Evolutionary conservation across 768 basidiomycete species (phyloP).

Genomic region (Suillus bovinus): DNA sequence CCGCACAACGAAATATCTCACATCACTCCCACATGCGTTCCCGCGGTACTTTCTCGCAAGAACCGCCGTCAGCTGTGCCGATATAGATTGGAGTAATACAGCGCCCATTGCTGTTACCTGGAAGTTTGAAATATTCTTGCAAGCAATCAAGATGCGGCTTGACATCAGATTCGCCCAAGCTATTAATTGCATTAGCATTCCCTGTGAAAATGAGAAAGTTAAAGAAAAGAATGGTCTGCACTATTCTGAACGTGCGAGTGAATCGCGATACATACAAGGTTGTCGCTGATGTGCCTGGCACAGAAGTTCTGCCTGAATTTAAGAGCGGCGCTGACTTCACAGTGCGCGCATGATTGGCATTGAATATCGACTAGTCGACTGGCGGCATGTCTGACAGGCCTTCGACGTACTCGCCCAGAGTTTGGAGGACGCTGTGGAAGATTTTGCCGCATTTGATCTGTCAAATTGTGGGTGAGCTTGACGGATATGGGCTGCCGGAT

Average conservation of each 20-base stretch:
- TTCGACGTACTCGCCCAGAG: constrained; percentile 50
- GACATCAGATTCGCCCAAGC: neutral
- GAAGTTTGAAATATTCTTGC: neutral
- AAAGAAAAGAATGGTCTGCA: neutral
- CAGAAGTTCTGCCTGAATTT: neutral
- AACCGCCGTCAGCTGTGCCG: too few relatives aligned
- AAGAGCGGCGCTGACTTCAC: neutral
- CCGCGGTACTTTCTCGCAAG: neutral
- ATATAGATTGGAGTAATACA: neutral
- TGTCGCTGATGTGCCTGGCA: neutral
- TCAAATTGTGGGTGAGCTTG: constrained; percentile 76
- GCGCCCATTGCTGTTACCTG: neutral
- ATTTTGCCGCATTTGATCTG: constrained; percentile 95
- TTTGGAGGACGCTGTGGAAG: constrained; percentile 97
- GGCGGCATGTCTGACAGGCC: constrained; percentile 55
- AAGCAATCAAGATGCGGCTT: neutral
- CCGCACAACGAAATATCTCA: neutral
- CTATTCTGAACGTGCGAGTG: neutral
- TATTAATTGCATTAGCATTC: too few relatives aligned
- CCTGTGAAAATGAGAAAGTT: neutral
- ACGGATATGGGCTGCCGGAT: constrained; percentile 81
- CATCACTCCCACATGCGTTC: neutral
- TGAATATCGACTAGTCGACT: too few relatives aligned
- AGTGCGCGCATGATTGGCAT: neutral
- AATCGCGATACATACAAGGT: neutral